phyloP scores from a whole-genome alignment of 305 asterid genomes.

The Coffea humblotiana region DNA sequence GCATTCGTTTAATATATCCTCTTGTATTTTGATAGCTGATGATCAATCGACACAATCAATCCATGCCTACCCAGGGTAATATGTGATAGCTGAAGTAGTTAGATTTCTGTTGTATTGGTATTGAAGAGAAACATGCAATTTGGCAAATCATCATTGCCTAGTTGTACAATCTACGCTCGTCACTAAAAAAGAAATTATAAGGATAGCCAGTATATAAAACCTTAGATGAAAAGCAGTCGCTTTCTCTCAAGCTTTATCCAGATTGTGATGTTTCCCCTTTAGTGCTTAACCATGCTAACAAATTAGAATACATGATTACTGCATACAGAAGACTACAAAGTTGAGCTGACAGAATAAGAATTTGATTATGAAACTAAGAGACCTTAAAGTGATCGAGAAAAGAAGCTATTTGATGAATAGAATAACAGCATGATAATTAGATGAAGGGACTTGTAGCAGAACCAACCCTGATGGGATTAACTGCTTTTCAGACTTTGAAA shows the following conservation, averaged over 20 bases:
- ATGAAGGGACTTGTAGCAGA: neutral
- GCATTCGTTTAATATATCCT: no score
- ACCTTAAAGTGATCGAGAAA: neutral
- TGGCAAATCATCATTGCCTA: no score
- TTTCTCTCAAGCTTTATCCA: neutral
- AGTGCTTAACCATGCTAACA: neutral
- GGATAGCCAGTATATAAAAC: neutral
- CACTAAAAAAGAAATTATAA: neutral
- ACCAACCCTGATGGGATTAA: neutral
- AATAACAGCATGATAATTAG: neutral
- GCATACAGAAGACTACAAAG: no score
- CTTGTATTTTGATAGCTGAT: no score
- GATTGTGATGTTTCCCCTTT: neutral
- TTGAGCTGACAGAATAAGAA: neutral
- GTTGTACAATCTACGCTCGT: neutral
- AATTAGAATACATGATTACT: no score
- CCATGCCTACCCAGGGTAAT: no score
- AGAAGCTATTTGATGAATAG: neutral
- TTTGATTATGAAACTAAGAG: neutral
- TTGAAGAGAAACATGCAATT: no score
- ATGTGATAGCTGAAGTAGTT: no score
- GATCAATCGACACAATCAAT: no score
- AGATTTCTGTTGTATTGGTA: no score
- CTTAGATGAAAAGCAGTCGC: neutral
- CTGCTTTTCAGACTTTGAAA: neutral